Evolutionary conservation across 2,329 filamentous ascomycete genomes (phyloP).

Genomic region (Exserohilum turcica): DNA sequence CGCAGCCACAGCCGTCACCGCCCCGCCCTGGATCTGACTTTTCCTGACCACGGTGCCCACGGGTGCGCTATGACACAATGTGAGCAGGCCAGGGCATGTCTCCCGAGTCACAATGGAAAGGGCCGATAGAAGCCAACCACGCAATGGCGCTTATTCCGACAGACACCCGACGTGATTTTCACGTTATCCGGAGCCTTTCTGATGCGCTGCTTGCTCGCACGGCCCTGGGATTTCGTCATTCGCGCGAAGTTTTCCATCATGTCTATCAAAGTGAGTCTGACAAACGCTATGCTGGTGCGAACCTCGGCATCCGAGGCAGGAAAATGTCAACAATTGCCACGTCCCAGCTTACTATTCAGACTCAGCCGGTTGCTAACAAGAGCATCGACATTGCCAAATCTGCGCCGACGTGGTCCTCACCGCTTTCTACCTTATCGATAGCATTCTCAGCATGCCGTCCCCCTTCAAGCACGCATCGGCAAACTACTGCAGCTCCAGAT

Average conservation of each 20-base stretch:
- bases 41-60: background rate
- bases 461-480: slow-evolving; percentile 14
- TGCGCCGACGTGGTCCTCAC: slow-evolving; percentile 12
- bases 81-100: slow-evolving; percentile 7
- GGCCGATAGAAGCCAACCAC: slow-evolving; percentile 19
- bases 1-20: background rate
- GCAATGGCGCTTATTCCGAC: slow-evolving; percentile 10
- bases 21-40: background rate
- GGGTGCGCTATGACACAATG: slow-evolving; percentile 5
- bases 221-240: background rate
- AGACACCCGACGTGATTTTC: slow-evolving; percentile 6
- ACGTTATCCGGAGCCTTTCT: slow-evolving; percentile 11
- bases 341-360: background rate
- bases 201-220: slow-evolving; percentile 2
- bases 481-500: slow-evolving; percentile 22
- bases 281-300: background rate
- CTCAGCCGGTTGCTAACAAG: background rate
- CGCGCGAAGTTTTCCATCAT: background rate
- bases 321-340: background rate
- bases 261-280: background rate
- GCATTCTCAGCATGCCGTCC: slow-evolving; percentile 3
- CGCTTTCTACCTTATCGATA: slow-evolving; percentile 18
- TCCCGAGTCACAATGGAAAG: slow-evolving; percentile 7
- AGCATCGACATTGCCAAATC: background rate
- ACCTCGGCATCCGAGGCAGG: background rate